phyloP scores from a whole-genome alignment of 2,329 filamentous ascomycete species.

The Neospermospora avenae region DNA sequence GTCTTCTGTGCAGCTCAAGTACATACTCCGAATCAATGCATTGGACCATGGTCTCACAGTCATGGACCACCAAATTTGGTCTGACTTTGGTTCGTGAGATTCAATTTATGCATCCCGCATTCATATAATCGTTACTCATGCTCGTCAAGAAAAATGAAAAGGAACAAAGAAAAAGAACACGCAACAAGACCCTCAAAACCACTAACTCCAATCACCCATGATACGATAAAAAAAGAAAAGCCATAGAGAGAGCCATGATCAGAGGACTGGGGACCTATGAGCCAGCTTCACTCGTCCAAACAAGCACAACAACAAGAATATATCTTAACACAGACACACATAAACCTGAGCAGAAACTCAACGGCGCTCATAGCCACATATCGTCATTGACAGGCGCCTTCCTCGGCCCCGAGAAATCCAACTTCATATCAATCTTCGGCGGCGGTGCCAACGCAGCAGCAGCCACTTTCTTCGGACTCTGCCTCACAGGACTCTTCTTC shows the following conservation, averaged over 20 bases:
- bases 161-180: slow-evolving; percentile 3
- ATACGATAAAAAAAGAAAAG: background rate
- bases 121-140: slow-evolving; percentile 20
- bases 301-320: background rate
- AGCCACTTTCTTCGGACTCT: slow-evolving; percentile 33
- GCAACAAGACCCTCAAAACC: background rate
- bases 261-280: background rate
- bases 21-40: background rate
- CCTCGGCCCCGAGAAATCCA: slow-evolving; percentile 28
- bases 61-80: background rate
- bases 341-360: background rate
- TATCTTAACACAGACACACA: too few relatives aligned
- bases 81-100: slow-evolving; percentile 15
- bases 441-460: slow-evolving; percentile 19
- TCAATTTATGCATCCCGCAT: slow-evolving; percentile 17
- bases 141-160: slow-evolving; percentile 4
- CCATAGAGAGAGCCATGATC: background rate
- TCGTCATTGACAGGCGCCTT: slow-evolving; percentile 20
- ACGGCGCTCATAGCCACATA: slow-evolving; percentile 24
- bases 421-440: slow-evolving; percentile 34
- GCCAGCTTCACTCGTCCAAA: background rate
- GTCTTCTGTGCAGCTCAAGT: too few relatives aligned
- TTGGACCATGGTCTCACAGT: background rate
- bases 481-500: slow-evolving; percentile 45
- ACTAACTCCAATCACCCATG: background rate